A percentile compares a stretch with the other conserved stretches of the same genome.
Evolutionary conservation across 2,329 filamentous ascomycete genomes (phyloP).

Genomic region (Nemania diffusa): DNA sequence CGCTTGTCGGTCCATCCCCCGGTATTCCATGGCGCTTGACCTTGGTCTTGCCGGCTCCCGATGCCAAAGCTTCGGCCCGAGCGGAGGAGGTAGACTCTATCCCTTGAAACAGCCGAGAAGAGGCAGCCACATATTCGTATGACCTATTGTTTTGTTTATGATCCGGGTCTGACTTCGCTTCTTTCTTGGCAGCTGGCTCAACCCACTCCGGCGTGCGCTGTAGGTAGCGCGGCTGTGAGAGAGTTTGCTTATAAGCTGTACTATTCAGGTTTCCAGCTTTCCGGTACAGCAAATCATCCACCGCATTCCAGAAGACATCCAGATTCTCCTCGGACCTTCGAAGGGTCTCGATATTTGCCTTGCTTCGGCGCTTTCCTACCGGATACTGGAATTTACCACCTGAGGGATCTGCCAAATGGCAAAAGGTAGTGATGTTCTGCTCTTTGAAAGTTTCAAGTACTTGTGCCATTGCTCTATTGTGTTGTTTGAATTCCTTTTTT

Average conservation of each 20-base stretch:
- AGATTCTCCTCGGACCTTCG: constrained; percentile 40
- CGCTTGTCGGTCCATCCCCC: constrained; percentile 11
- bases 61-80: constrained; percentile 21
- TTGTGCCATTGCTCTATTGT: constrained; percentile 28
- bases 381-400: constrained; percentile 57
- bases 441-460: constrained; percentile 37
- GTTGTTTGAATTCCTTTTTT: constrained; percentile 42
- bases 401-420: constrained; percentile 48
- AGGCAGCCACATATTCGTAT: constrained; percentile 7
- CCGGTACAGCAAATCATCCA: constrained; percentile 35
- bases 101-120: constrained; percentile 19
- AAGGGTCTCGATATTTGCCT: constrained; percentile 38
- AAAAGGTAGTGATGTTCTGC: constrained; percentile 27
- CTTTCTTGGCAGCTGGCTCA: constrained; percentile 49
- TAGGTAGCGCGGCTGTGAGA: constrained; percentile 52
- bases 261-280: constrained; percentile 41
- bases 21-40: constrained; percentile 24
- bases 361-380: constrained; percentile 40
- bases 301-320: constrained; percentile 38
- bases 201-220: constrained; percentile 62
- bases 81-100: constrained; percentile 16
- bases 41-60: constrained; percentile 19
- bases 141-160: neutral
- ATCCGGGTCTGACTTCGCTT: constrained; percentile 36
- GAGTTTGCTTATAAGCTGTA: constrained; percentile 45